Percentiles rank a stretch among this genome's conserved stretches.
Evolutionary conservation across 2,329 filamentous ascomycete genomes (phyloP).

Genomic region (Fusarium domesticum): DNA sequence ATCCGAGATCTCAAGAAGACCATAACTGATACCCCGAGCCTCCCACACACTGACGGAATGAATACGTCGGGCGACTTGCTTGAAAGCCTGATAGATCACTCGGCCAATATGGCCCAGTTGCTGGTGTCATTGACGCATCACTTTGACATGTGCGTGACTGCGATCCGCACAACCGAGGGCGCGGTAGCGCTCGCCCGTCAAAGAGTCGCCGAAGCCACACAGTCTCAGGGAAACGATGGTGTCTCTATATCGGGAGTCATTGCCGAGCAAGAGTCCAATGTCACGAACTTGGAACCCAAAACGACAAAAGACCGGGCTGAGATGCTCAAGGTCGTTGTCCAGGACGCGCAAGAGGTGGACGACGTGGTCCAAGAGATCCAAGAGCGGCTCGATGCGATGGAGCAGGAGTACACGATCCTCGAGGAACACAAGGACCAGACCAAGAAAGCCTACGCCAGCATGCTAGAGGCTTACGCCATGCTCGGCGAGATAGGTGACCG

Average conservation of each 20-base stretch:
- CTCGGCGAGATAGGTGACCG: constrained; percentile 66
- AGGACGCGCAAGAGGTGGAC: constrained; percentile 66
- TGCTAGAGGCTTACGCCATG: constrained; percentile 60
- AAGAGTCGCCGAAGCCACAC: constrained; percentile 63
- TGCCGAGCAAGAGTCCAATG: constrained; percentile 52
- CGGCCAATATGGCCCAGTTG: constrained; percentile 76
- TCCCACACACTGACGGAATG: constrained; percentile 32
- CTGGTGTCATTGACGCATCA: constrained; percentile 79
- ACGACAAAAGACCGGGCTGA: constrained; percentile 73
- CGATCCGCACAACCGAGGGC: constrained; percentile 85
- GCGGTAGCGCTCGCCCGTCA: constrained; percentile 66
- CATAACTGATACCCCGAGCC: constrained; percentile 43
- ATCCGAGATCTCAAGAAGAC: constrained; percentile 62
- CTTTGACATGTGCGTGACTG: constrained; percentile 90
- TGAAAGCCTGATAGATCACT: constrained; percentile 66
- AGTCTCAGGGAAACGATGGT: constrained; percentile 43
- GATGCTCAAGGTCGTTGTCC: constrained; percentile 76
- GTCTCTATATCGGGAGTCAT: constrained; percentile 67
- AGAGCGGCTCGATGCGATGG: constrained; percentile 74
- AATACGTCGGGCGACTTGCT: constrained; percentile 50
- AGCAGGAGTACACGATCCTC: constrained; percentile 63
- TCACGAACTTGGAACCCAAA: constrained; percentile 62
- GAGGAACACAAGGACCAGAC: constrained; percentile 57
- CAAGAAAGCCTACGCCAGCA: constrained; percentile 50
- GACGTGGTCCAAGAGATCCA: constrained; percentile 68